Percentiles rank a stretch among this genome's conserved stretches.
phyloP scores from a whole-genome alignment of 805 yeast genomes.

The Metschnikowia continentalis region DNA sequence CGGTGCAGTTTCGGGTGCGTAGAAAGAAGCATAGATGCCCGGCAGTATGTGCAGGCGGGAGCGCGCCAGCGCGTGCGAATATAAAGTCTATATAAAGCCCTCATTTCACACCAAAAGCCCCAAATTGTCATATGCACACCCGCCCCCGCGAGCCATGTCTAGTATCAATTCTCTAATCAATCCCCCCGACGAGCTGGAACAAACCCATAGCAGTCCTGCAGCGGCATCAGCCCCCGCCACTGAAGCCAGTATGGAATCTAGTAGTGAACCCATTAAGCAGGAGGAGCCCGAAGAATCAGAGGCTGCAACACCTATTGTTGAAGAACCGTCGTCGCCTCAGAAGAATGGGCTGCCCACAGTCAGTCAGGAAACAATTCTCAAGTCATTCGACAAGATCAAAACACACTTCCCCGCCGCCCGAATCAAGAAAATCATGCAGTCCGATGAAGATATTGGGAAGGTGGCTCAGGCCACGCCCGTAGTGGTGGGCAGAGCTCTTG shows the following conservation, averaged over 20 bases:
- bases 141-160: conserved; percentile 17
- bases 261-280: no score
- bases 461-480: conserved; percentile 98
- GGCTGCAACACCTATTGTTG: not conserved
- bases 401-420: conserved; percentile 91
- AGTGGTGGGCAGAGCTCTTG: conserved; percentile 94
- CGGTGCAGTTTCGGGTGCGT: not conserved
- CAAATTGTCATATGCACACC: conserved; percentile 15
- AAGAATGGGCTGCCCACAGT: conserved; percentile 11
- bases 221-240: no score
- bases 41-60: conserved; percentile 1
- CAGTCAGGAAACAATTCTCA: conserved; percentile 30
- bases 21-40: not conserved
- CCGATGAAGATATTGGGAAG: conserved; percentile 97
- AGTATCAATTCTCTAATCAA: conserved; percentile 26
- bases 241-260: no score
- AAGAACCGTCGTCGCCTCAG: not conserved
- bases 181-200: conserved; percentile 21
- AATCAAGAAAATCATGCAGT: conserved; percentile 93
- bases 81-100: conserved; percentile 16
- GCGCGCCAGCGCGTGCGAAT: conserved; percentile 4
- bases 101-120: conserved; percentile 3
- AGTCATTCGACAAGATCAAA: conserved; percentile 50
- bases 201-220: no score
- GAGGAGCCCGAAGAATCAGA: not conserved